These are phyloP conservation scores for Amanita brunnescens DNA, from an alignment of 768 basidiomycete species.

Conservation along the genomic window DNA sequence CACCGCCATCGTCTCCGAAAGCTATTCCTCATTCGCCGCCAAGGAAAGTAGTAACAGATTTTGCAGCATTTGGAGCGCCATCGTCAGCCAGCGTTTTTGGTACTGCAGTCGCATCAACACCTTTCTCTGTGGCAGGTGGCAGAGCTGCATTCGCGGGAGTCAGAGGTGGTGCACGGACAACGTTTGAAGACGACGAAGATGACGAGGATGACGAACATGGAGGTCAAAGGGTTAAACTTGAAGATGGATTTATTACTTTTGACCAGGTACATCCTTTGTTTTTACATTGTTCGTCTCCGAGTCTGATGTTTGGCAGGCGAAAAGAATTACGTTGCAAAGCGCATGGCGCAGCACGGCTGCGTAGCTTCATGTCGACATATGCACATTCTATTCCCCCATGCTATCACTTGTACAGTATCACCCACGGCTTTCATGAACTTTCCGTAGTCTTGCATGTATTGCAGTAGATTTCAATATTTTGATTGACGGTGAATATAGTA, in stretches of 20 bases:
- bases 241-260: constrained; percentile 80
- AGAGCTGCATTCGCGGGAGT: constrained; percentile 83
- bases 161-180: constrained; percentile 30
- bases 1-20: constrained; percentile 35
- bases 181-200: constrained; percentile 47
- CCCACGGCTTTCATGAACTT: constrained; percentile 4
- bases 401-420: constrained; percentile 12
- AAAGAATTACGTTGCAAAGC: constrained; percentile 82
- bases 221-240: constrained; percentile 65
- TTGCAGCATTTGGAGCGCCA: constrained; percentile 77
- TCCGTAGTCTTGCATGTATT: neutral
- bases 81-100: constrained; percentile 72
- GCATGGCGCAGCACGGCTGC: constrained; percentile 67
- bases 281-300: neutral
- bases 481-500: constrained; percentile 2
- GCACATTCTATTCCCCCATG: neutral
- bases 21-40: constrained; percentile 49
- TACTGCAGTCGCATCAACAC: constrained; percentile 73
- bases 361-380: constrained; percentile 25
- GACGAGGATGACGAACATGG: constrained; percentile 68
- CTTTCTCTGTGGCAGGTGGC: constrained; percentile 70
- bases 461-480: constrained; percentile 12
- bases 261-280: constrained; percentile 59
- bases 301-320: constrained; percentile 38
- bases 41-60: constrained; percentile 83